Evolutionary conservation across 129 eudicot species (phyloP), one percentile per base, ranked within the genome.

Genomic region (Cynara cardunculus): DNA sequence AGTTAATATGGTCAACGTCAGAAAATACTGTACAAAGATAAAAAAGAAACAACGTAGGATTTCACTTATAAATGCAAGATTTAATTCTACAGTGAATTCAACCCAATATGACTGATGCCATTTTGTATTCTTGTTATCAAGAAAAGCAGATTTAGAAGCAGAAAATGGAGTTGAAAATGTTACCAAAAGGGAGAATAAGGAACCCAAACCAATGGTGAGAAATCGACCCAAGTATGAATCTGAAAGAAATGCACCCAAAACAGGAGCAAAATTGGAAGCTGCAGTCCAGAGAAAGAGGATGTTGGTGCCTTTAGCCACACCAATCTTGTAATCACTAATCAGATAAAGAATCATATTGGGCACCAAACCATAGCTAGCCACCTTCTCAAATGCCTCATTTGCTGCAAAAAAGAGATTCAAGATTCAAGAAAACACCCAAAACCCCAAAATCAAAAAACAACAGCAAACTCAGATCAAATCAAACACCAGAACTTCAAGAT

Each of bases 371-470:
- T 84, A 94, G 66, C 93, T 94, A 59, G 98, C 98, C 81, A 94
- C 97, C 89, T 89, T 94, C 90, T 94, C 98, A 78, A 94, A 87
- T 26, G 97, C 88, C 75, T 94, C 98, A 89, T 91, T 94, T 72
- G 90, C 97, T 92, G 88, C 76, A 81, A 27, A 75, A 11, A 78
- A 16, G 64, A 44, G 37, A 67, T 75, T 19, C 21, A 56, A 14
- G n/a, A 14, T 56, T 56, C 65, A 56, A 56, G 65, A 56, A 56
- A 56, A 56, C 64, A 53, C 24, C 65, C 65, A 56, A 56, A 56
- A 56, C 24, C 65, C 65, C 65, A 11, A 56, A 71, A 31, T 3
- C 25, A 65, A 35, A 21, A 41, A 37, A 64, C 27, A 49, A 35
- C 34, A 49, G 18, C 31, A 76, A 64, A 11, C 82, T 77, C 35